A percentile compares a stretch with the other conserved stretches of the same genome.
Conservation (phyloP, 352 stramenopile genomes). For the Phytophthora multivora region DNA sequence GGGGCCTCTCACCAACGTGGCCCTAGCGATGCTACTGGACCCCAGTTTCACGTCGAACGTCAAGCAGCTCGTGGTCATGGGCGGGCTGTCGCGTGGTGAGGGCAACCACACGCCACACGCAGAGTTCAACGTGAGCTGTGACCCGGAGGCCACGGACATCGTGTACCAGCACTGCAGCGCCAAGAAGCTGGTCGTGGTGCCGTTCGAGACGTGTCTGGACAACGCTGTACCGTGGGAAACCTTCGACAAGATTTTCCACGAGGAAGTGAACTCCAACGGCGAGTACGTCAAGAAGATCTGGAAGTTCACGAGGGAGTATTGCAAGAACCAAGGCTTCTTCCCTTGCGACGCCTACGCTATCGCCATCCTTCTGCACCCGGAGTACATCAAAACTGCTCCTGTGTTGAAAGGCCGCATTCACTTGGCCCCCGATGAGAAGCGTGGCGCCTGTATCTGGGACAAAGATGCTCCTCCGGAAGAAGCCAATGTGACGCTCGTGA, state of each 20-base stretch:
- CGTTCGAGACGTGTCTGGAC: constrained; percentile 73
- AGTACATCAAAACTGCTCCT: constrained; percentile 55
- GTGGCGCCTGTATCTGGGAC: constrained; percentile 59
- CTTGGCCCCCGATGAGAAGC: constrained; percentile 55
- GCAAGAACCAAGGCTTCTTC: constrained; percentile 50
- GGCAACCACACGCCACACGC: constrained; percentile 71
- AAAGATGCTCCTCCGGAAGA: constrained; percentile 32
- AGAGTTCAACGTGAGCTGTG: constrained; percentile 85
- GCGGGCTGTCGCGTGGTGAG: constrained; percentile 65
- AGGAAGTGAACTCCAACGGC: constrained; percentile 37
- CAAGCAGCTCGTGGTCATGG: constrained; percentile 77
- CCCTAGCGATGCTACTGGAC: constrained; percentile 74
- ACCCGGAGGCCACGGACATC: constrained; percentile 80
- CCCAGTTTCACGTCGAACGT: constrained; percentile 66
- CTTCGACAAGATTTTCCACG: constrained; percentile 72
- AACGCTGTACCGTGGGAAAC: constrained; percentile 59
- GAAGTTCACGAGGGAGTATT: constrained; percentile 58
- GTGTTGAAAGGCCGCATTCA: constrained; percentile 59
- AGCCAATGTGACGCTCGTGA: constrained; percentile 75
- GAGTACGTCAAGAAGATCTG: constrained; percentile 70
- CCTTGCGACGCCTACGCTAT: constrained; percentile 81
- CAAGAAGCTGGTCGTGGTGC: constrained; percentile 67
- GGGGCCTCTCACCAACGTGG: constrained; percentile 81
- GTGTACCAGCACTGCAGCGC: constrained; percentile 69
- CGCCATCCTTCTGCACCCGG: constrained; percentile 58